A percentile compares a stretch with the other conserved stretches of the same genome.
Conservation (phyloP, 805 yeast species). For the Cyberlindnera suaveolens region DNA sequence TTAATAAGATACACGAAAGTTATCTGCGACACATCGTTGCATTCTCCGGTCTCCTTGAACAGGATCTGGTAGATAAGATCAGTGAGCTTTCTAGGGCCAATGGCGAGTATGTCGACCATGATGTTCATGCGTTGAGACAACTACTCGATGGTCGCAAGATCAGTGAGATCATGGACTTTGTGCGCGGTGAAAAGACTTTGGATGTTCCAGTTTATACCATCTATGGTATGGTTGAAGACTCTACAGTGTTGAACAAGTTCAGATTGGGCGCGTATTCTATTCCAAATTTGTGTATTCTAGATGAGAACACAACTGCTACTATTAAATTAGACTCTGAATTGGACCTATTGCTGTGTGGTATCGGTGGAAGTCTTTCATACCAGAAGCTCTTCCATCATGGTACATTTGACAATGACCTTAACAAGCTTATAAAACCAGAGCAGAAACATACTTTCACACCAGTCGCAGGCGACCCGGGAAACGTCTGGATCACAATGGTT, state of each 20-base stretch:
- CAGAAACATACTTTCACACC: slow-evolving; percentile 33
- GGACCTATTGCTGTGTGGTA: slow-evolving; percentile 53
- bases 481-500: slow-evolving; percentile 65
- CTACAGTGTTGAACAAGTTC: slow-evolving; percentile 57
- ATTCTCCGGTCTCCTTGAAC: slow-evolving; percentile 53
- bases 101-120: slow-evolving; percentile 36
- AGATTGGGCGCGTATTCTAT: slow-evolving; percentile 45
- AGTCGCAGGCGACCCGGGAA: slow-evolving; percentile 57
- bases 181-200: slow-evolving; percentile 36
- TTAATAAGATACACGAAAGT: slow-evolving; percentile 47
- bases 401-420: slow-evolving; percentile 25
- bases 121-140: slow-evolving; percentile 27
- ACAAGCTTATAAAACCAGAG: slow-evolving; percentile 9
- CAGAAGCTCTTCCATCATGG: slow-evolving; percentile 67
- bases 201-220: slow-evolving; percentile 67
- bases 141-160: slow-evolving; percentile 32
- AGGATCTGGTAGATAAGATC: slow-evolving; percentile 41
- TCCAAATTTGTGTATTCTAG: slow-evolving; percentile 55
- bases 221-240: slow-evolving; percentile 75
- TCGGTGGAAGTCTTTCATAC: slow-evolving; percentile 66
- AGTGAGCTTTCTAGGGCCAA: slow-evolving; percentile 43
- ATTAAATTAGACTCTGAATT: slow-evolving; percentile 32
- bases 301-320: slow-evolving; percentile 45
- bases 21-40: slow-evolving; percentile 62
- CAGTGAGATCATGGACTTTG: slow-evolving; percentile 46